Base-by-base conservation (phyloP, 1,139 yeast genomes). In the Dujonia santamariae region DNA sequence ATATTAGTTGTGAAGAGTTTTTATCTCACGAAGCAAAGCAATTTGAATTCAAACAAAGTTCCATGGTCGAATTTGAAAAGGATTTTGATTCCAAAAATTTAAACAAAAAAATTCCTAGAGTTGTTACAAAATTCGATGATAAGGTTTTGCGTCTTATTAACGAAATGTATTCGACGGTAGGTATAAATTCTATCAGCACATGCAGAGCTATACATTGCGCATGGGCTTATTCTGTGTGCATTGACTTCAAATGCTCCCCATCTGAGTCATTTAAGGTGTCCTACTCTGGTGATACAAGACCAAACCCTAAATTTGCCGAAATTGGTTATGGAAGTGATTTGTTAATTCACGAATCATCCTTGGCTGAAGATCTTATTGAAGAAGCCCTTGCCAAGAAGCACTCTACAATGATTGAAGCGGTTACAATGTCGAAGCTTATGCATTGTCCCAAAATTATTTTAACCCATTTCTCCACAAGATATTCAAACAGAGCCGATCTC, bases 211-310 rank as follows among this genome's bases (percentile, higher is more conserved):
- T 73, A 24, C 98, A 92, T 54, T 90, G 97, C 54, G 77, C 77
- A 17, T 80, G 82, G 77, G 76, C 97, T 0, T 92, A 90, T 53
- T 82, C 90, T 6, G 80, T 78, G 16, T 60, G 82, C 1, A 62
- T 90, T 11, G 59, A 69, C 1, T 80, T 83, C 43, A 53, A 55
- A 14, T 6, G 13, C 48, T 46, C 19, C 5, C 44, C 42, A 4
- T 42, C 37, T 3, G 54, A 51, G 19, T 45, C 56, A 0, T 86
- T 88, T 62, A 82, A 76, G 45, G 67, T 90, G 1, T 82, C 97
- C 0, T 94, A 86, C 54, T 87, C 97, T 1, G 98, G 98, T 7
- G 99, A 92, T 52, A 87, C 97, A 0, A 75, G 97, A 48, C 98
- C 98, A 1, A 82, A 80, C 43, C 53, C 66, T 4, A 61, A 55